Base-by-base conservation (phyloP, 2,329 filamentous ascomycete species). In the Ilyonectria sp. region DNA sequence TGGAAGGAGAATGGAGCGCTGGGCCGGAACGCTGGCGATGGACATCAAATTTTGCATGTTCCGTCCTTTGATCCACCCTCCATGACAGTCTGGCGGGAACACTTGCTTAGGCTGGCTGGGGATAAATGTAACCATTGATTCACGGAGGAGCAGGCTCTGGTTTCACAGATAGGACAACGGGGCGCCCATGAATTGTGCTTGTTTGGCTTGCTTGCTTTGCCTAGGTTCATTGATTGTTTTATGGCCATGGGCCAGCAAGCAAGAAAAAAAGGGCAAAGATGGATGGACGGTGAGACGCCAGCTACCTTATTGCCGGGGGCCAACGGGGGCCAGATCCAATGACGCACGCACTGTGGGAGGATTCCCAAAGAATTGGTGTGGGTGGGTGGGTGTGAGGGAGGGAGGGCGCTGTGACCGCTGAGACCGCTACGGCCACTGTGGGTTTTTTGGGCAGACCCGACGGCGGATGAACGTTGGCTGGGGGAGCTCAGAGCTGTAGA, bases 301-400 rank as follows among this genome's bases (percentile, higher is more conserved):
- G 69, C 50, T 53, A 21, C 29, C 50, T 74, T 74, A 58, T 66
- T 68, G 53, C 67, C 67, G 69, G 69, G 69, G 66, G 59, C 63
- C 63, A 71, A 62, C 65, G 69, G 71, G 71, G 61, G 70, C 67
- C 63, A 75, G 69, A 73, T 71, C 65, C 59, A 71, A 69, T 63
- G 66, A 69, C 71, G 66, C 62, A 62, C 69, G 63, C 69, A 70
- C 69, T 68, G 69, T 71, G 68, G 53, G 46, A 60, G 19, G 44
- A 50, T 29, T 46, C 63, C 44, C 43, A 58, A 67, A 58, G 26
- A 58, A 53, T 44, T 55, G 56, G 49, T 35, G 58, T 62, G 59
- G 46, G 63, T 67, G 66, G 61, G 65, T 23, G 59, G 53, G 40
- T 44, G 65, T 23, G 59, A 47, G 40, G 35, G 35, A 54, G 35